Base-by-base conservation (phyloP, 768 basidiomycete genomes). In the Lentinula sp. region DNA sequence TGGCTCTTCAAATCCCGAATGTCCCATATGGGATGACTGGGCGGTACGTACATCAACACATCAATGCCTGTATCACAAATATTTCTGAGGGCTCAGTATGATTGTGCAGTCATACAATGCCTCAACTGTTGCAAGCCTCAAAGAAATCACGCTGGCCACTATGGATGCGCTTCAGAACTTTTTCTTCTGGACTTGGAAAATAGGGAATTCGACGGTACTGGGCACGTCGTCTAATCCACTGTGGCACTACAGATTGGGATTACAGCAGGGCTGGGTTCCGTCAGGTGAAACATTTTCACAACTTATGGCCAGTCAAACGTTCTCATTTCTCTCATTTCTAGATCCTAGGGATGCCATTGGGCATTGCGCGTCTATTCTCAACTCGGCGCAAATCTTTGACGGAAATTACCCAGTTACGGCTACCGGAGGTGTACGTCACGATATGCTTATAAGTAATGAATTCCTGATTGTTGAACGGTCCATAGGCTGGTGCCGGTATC, bases 151-250 rank as follows among this genome's bases (percentile, higher is more conserved):
- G 4, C 69, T 90, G 66, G 84, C 88, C 23, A 86, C 87, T 61
- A 96, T 96, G 93, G 92, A 94, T 66, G 88, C 93, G 28, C 78
- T 95, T 21, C 88, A 93, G 78, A 89, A 95, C 72, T 95, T 83
- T 80, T 96, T 95, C 80, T 95, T 93, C 80, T 97, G 94, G 94
- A 94, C 91, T 0, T 96, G 92, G 91, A 93, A 93, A 73, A 93
- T 95, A 62, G 91, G 93, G 55, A 86, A 89, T 69, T 93, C 91
- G n/a, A 83, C 86, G 3, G 70, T 73, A 1, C 79, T 83, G 46
- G 86, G 85, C 34, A 85, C 82, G 32, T 84, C 90, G 11, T 84
- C 87, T 49, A 75, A 82, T 28, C 91, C 92, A 8, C 82, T 89
- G 64, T 96, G 95, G 94, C 86, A 91, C 58, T 97, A 96, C 76